Evolutionary conservation across 192 early-diverging fungal genomes (phyloP), one percentile per base, ranked within the genome.

Genomic region (Podila verticillata): DNA sequence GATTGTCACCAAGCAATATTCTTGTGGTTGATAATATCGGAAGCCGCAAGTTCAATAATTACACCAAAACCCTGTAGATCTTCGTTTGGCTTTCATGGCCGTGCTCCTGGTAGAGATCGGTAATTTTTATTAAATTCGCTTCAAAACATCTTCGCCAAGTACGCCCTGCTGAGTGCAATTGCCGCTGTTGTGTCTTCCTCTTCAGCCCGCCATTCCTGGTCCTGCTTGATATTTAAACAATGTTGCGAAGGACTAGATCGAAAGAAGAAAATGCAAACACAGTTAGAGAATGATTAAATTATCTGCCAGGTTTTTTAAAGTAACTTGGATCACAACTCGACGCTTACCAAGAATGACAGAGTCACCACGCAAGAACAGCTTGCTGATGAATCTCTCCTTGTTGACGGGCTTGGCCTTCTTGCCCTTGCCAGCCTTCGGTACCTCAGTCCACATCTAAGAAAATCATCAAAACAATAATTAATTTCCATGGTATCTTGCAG

Each of bases 381-480:
- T 98, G 85, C 93, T 94, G 67, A 99, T 98, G 77, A 98, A 99
- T 58, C 97, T 89, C 82, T 99, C 98, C 82, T 96, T 97, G 90
- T 98, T 99, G 48, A 99, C 92, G 17, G 96, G 93, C 79, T 96
- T 96, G 17, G 95, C 92, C 83, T 97, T 96, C 89, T 98, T 97
- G 31, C 98, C 98, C 82, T 97, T 98, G 47, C 93, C 93, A 3
- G 91, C 83, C 74, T 92, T 92, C 59, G 98, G 98, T 47, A 91
- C 90, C 68, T 99, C 97, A 4, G 94, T 96, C 95, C 96, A 99
- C 96, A 98, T 97, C 89, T 94, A 78, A 24, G 34, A 63, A 48
- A 15, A 66, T 28, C 22, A 48, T 54, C 47, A 65, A 60, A 5
- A 58, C 12, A 71, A 26, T 15, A 29, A 69, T 26, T 22, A 32